Evolutionary conservation across 352 stramenopile species (phyloP).

Genomic region (Phytophthora sp.): DNA sequence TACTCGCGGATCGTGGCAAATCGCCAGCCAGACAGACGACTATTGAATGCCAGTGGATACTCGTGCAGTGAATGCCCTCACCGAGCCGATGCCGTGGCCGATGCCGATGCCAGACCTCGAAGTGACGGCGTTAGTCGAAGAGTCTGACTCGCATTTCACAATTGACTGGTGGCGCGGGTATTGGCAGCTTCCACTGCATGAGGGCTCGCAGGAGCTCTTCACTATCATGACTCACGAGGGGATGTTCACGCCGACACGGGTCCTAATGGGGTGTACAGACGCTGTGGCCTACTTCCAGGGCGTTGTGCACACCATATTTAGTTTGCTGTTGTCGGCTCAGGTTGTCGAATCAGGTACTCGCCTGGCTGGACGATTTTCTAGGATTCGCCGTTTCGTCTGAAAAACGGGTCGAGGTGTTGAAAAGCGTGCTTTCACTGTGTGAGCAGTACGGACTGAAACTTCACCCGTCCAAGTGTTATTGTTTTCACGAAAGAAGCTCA

Average conservation of each 20-base stretch:
- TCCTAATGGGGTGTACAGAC: not conserved
- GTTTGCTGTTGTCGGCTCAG: constrained; percentile 6
- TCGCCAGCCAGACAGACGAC: not conserved
- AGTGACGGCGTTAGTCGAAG: not conserved
- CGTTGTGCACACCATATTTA: constrained; percentile 9
- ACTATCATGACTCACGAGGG: no score
- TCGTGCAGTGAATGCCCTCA: not conserved
- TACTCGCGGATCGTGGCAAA: not conserved
- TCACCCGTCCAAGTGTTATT: constrained; percentile 35
- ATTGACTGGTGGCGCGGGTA: not conserved
- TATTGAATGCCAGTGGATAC: not conserved
- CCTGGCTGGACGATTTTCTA: constrained; percentile 42
- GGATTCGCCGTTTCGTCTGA: constrained; percentile 19
- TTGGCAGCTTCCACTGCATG: not conserved
- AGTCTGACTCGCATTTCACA: not conserved
- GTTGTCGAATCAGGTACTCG: no score
- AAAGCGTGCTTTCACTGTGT: constrained; percentile 15
- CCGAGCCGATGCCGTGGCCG: not conserved
- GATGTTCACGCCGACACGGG: no score
- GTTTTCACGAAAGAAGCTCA: constrained; percentile 28
- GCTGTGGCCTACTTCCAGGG: not conserved
- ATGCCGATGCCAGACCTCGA: not conserved
- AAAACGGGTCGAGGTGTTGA: constrained; percentile 21
- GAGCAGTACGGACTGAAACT: constrained; percentile 40
- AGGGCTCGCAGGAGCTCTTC: not conserved